phyloP scores from a whole-genome alignment of 352 stramenopile species.

The Paralagenidium karlingii region DNA sequence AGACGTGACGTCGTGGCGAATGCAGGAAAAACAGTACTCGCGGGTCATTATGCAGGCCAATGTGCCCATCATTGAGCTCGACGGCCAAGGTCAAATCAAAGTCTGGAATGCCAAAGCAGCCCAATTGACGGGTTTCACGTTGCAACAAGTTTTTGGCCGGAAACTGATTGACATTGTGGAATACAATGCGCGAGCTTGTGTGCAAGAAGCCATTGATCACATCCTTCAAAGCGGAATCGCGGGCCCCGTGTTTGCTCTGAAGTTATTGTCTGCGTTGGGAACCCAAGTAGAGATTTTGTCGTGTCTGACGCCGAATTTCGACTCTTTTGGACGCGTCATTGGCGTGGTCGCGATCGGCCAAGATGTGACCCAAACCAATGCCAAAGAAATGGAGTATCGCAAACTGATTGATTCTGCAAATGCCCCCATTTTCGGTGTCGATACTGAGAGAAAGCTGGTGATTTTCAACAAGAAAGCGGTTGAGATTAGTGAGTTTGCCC shows the following conservation, averaged over 20 bases:
- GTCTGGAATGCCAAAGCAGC: constrained; percentile 60
- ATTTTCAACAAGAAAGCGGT: constrained; percentile 88
- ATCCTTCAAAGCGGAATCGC: constrained; percentile 28
- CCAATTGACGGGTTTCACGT: constrained; percentile 42
- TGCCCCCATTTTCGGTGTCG: constrained; percentile 64
- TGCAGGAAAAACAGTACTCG: constrained; percentile 36
- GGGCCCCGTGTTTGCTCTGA: constrained; percentile 35
- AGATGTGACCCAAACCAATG: constrained; percentile 46
- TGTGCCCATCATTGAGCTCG: constrained; percentile 63
- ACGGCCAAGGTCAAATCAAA: constrained; percentile 41
- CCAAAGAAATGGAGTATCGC: constrained; percentile 54
- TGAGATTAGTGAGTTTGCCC: constrained; percentile 79
- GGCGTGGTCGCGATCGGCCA: constrained; percentile 58
- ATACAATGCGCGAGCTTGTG: constrained; percentile 25
- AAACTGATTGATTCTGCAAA: constrained; percentile 68
- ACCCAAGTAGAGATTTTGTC: constrained; percentile 36
- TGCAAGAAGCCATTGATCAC: constrained; percentile 25
- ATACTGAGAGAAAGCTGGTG: constrained; percentile 35
- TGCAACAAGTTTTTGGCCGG: constrained; percentile 27
- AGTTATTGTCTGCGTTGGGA: constrained; percentile 28
- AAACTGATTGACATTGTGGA: constrained; percentile 31
- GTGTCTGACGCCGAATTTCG: constrained; percentile 36
- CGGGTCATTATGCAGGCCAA: constrained; percentile 61
- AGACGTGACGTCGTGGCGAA: constrained; percentile 28
- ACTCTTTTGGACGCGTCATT: constrained; percentile 20